Base-by-base conservation (phyloP, 495 filamentous ascomycete species). In the Aspergillus carlsbadensis region DNA sequence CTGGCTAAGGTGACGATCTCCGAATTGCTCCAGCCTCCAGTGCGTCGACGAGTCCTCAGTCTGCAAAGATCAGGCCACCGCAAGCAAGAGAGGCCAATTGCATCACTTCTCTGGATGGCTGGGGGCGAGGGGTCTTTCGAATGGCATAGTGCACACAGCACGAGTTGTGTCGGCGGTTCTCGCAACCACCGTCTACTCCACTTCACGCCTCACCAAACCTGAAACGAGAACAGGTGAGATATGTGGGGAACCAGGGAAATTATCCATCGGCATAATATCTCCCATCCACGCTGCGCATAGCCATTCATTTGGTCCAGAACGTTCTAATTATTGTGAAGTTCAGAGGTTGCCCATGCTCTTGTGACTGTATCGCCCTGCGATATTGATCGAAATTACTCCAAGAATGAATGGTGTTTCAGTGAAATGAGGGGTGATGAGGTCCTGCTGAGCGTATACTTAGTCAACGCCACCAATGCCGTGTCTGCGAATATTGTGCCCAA, bases 231-330 rank as follows among this genome's bases (percentile, higher is more conserved):
- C 18, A 14, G 24, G 3, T 45, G 8, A 18, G 46, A 18, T n/a
- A 21, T 57, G 45, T 57, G 54, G 54, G 45, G 37, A 46, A 54
- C 36, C 41, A 54, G 26, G 18, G 41, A 54, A 54, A 54, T 26
- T 42, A 22, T 54, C 51, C 26, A 29, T 29, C 26, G 26, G 26
- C 26, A 29, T 29, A 29, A 4, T 29, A 29, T 29, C 26, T 29
- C 26, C 8, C 26, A 29, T 29, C 3, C 26, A 39, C 35, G 20
- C 13, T 18, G 20, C 33, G 22, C 18, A 51, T 3, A 13, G 33
- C 35, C 18, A 21, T 22, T 18, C 35, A 21, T 18, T 26, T 39
- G 36, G 26, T 29, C 26, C 4, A 29, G 26, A 29, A 3, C 26
- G 26, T 3, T 29, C 26, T 29, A 29, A 29, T 29, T 8, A 29